Evolutionary conservation across 805 yeast genomes (phyloP), one percentile per base, ranked within the genome.

Genomic region (Candida jianshihensis): DNA sequence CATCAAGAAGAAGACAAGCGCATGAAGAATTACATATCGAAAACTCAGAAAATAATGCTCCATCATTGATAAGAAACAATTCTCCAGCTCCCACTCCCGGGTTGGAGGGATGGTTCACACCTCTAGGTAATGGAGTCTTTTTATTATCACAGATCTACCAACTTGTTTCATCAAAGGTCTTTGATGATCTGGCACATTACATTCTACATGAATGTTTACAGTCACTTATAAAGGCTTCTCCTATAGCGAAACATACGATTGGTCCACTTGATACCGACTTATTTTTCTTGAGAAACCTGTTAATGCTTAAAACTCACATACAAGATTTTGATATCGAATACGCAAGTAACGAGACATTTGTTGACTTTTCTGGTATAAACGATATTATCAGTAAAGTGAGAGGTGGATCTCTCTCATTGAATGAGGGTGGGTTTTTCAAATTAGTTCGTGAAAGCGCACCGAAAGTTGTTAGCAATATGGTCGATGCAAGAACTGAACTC

Each of bases 111-210:
- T 70, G 79, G 49, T 87, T 84, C 54, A 76, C 85, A 12, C 95
- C 96, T 2, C 62, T 87, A 31, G 69, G 73, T 4, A 74, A 73
- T 37, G 79, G 95, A 0, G 60, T 88, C 30, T 71, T 80, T 1
- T 60, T 90, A 6, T 61, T 89, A 21, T 78, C 87, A 24, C 82
- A 77, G 53, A 81, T 89, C 17, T 85, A 86, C 53, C 94, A 85
- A 49, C 64, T 88, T 48, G 73, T 90, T 26, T 80, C 81, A 45
- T 77, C 89, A 2, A 62, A 71, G 11, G 83, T 87, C 2, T 90
- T 89, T 60, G 95, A 87, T 54, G 95, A 86, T 51, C 61, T 89
- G 44, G 95, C 96, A 0, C 95, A 87, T 55, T 76, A 82, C 38
- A 78, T 87, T 35, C 83, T 90, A 4, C 96, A 85, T 53, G 72